Evolutionary conservation across 1,139 yeast genomes (phyloP).

Genomic region (Saccharomyces hybrid): DNA sequence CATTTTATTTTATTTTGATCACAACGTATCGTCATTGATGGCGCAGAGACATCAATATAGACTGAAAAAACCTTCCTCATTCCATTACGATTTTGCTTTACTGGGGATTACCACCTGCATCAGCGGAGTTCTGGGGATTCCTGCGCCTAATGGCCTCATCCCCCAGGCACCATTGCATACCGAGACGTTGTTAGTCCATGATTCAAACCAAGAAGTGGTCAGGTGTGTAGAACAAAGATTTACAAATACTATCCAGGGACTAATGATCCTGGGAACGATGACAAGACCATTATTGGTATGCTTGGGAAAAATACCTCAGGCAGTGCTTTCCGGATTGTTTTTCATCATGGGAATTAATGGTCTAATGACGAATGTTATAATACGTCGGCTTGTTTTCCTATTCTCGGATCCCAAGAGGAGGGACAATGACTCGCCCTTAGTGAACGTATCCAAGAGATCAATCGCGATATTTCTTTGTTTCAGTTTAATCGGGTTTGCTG

Average conservation of each 20-base stretch:
- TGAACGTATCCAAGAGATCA: constrained; percentile 37
- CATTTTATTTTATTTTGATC: constrained; percentile 84
- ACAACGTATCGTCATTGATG: constrained; percentile 90
- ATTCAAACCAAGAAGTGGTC: constrained; percentile 37
- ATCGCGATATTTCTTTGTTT: constrained; percentile 53
- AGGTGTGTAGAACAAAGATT: constrained; percentile 84
- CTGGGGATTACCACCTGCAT: constrained; percentile 83
- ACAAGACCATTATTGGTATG: constrained; percentile 76
- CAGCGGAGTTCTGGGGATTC: constrained; percentile 81
- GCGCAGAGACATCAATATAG: constrained; percentile 82
- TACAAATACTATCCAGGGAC: constrained; percentile 78
- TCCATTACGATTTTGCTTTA: constrained; percentile 87
- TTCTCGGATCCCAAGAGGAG: constrained; percentile 47
- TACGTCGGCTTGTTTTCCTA: constrained; percentile 55
- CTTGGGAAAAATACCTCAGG: constrained; percentile 85
- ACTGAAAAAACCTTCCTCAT: constrained; percentile 74
- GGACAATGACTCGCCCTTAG: constrained; percentile 32
- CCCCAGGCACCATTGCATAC: constrained; percentile 98
- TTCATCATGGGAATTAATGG: constrained; percentile 91
- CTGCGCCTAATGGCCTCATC: constrained; percentile 92
- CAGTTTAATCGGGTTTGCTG: constrained; percentile 61
- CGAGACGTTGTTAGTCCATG: constrained; percentile 59
- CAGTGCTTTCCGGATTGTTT: constrained; percentile 84
- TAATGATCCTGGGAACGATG: constrained; percentile 81
- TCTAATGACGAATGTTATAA: constrained; percentile 56